Base-by-base conservation (phyloP, 371 early-diverging fungal genomes). In the Apophysomyces sp. region DNA sequence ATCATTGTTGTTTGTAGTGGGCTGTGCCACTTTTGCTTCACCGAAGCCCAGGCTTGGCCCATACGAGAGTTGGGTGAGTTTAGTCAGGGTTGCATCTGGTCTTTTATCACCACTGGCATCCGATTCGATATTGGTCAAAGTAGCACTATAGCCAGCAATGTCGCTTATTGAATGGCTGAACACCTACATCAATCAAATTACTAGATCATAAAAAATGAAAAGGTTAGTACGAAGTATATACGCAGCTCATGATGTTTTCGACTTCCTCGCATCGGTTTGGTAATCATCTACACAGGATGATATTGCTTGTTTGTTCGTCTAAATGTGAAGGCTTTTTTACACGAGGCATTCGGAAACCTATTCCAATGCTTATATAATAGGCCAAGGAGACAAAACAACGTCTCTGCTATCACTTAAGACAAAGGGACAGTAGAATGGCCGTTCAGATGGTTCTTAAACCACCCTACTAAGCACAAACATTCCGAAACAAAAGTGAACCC, bases 41-140 rank as follows among this genome's bases (percentile, higher is more conserved):
- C 60, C 60, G 55, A 57, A 65, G 41, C 57, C 57, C 56, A 49
- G 57, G 36, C 61, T 65, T 15, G 5, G 65, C 3, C 65, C 65
- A 34, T 55, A 65, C 55, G 58, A 49, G 27, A 58, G 16, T 56
- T 65, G 60, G 15, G 49, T 36, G 15, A 65, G 55, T 30, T 65
- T 56, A 7, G 65, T 55, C 49, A 65, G 58, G 21, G 57, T 60
- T 49, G 60, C 60, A 65, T 65, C 65, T 59, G 57, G 60, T 54
- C 59, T 41, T 41, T 34, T 59, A 16, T 59, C 64, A n/a, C 26
- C 64, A 55, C 59, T 64, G 58, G 58, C 59, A 55, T 64, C 59
- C 34, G 12, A 34, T 34, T 34, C 34, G 34, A 34, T 34, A 34
- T 34, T 34, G 34, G 34, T 34, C 34, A 34, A 34, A 34, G 12